Conservation (phyloP, 306 rosid genomes). For the Trichosanthes cucumerina region DNA sequence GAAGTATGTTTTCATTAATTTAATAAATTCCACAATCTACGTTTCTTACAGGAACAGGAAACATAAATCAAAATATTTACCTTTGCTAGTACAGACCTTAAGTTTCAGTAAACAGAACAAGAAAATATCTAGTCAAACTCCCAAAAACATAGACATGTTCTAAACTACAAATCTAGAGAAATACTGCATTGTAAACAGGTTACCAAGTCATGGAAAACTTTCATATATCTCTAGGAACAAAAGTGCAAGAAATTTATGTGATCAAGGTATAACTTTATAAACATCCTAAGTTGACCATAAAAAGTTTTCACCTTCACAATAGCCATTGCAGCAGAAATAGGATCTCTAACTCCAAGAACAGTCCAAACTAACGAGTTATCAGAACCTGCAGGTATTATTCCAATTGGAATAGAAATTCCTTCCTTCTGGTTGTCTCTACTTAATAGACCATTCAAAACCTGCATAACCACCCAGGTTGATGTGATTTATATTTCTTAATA, state of each 20-base stretch:
- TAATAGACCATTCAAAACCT: conserved; percentile 96
- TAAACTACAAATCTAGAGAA: neutral
- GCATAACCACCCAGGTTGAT: conserved; percentile 22
- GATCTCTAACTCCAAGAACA: conserved; percentile 98
- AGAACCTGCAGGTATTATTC: conserved; percentile 98
- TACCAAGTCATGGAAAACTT: neutral
- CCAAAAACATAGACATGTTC: neutral
- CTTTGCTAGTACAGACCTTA: neutral
- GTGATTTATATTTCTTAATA: neutral
- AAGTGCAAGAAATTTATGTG: neutral
- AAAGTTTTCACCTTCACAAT: conserved; percentile 69
- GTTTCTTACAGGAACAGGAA: neutral
- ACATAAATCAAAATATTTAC: neutral
- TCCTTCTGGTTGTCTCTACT: conserved; percentile 93
- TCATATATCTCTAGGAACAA: neutral
- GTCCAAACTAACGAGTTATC: conserved; percentile 98
- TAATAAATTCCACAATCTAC: neutral
- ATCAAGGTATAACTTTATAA: neutral
- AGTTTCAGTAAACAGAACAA: neutral
- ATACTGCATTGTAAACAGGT: neutral
- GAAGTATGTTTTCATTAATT: neutral
- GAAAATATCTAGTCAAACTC: neutral
- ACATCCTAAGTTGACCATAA: neutral
- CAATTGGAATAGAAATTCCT: conserved; percentile 97
- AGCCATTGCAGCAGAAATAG: conserved; percentile 95